phyloP scores from a whole-genome alignment of 2,329 filamentous ascomycete species.

The Tolypocladium cylindrosporum region DNA sequence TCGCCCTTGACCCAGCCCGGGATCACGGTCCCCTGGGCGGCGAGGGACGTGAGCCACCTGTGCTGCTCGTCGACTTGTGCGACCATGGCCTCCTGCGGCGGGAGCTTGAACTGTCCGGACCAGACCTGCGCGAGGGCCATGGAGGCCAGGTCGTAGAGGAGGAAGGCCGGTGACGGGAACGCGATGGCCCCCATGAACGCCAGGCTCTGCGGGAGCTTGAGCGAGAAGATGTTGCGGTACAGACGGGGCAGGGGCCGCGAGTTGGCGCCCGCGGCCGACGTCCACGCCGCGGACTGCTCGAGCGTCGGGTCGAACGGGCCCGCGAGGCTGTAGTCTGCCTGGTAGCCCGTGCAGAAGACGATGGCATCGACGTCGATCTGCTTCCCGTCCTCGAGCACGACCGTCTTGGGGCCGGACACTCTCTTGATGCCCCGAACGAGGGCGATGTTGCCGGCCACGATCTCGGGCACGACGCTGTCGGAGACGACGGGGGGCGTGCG shows the following conservation, averaged over 20 bases:
- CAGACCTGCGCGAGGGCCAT: slow-evolving; percentile 35
- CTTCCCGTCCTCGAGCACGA: slow-evolving; percentile 19
- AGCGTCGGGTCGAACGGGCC: slow-evolving; percentile 17
- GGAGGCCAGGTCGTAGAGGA: slow-evolving; percentile 29
- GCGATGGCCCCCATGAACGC: slow-evolving; percentile 30
- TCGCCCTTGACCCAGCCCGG: slow-evolving; percentile 18
- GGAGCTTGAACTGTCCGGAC: slow-evolving; percentile 26
- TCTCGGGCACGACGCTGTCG: slow-evolving; percentile 18
- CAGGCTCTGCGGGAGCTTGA: slow-evolving; percentile 29
- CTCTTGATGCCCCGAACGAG: slow-evolving; percentile 14
- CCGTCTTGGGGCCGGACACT: slow-evolving; percentile 13
- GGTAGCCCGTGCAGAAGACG: slow-evolving; percentile 25
- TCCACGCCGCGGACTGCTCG: slow-evolving; percentile 11
- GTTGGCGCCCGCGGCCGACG: slow-evolving; percentile 13
- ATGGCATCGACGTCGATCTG: slow-evolving; percentile 18
- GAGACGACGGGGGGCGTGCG: slow-evolving; percentile 15
- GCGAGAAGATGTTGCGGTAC: slow-evolving; percentile 34
- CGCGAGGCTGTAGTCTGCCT: slow-evolving; percentile 17
- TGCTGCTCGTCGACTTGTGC: slow-evolving; percentile 21
- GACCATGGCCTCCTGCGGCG: slow-evolving; percentile 24
- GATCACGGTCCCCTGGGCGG: slow-evolving; percentile 13
- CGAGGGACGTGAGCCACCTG: slow-evolving; percentile 18
- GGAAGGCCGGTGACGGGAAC: slow-evolving; percentile 22
- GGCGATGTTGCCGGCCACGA: slow-evolving; percentile 24
- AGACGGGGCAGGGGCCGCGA: slow-evolving; percentile 22